Percentiles rank a stretch among this genome's conserved stretches.
Conservation (phyloP, 176 grass and related monocot genomes). For the Alopecurus myosuroides region DNA sequence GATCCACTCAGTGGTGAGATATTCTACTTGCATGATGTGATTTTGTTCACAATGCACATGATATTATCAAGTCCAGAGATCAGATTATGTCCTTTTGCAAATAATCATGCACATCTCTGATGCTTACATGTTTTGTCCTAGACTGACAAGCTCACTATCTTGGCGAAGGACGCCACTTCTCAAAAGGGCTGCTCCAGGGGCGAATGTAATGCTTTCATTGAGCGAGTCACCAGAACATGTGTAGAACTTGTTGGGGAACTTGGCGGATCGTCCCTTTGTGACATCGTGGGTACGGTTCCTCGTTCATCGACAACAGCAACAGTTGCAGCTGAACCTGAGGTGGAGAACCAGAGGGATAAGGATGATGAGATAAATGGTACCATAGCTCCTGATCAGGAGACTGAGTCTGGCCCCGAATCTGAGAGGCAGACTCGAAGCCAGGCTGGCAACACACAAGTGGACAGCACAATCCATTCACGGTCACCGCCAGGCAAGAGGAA, state of each 20-base stretch:
- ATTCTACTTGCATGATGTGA: neutral
- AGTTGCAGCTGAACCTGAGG: constrained; percentile 2
- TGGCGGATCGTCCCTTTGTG: constrained; percentile 28
- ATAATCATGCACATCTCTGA: neutral
- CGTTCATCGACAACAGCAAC: neutral
- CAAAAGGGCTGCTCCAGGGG: constrained; percentile 11
- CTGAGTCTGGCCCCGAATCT: neutral
- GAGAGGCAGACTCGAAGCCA: neutral
- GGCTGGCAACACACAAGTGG: neutral
- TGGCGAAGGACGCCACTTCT: constrained; percentile 20
- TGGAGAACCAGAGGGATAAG: neutral
- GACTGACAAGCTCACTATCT: constrained; percentile 31
- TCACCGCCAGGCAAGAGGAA: constrained; percentile 10
- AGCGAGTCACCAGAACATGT: constrained; percentile 21
- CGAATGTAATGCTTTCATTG: constrained; percentile 27
- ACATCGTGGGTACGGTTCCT: constrained; percentile 11
- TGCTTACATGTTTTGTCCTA: neutral
- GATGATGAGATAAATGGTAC: constrained; percentile 5
- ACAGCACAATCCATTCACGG: neutral
- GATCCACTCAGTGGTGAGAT: constrained; percentile 37
- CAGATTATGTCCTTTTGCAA: neutral
- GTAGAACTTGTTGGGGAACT: constrained; percentile 35
- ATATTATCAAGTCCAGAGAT: neutral
- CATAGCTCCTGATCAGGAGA: neutral
- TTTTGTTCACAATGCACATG: neutral